A percentile compares a stretch with the other conserved stretches of the same genome.
These are phyloP conservation scores for Neurospora sp. DNA, from an alignment of 495 filamentous ascomycete species.

Conservation along the genomic window DNA sequence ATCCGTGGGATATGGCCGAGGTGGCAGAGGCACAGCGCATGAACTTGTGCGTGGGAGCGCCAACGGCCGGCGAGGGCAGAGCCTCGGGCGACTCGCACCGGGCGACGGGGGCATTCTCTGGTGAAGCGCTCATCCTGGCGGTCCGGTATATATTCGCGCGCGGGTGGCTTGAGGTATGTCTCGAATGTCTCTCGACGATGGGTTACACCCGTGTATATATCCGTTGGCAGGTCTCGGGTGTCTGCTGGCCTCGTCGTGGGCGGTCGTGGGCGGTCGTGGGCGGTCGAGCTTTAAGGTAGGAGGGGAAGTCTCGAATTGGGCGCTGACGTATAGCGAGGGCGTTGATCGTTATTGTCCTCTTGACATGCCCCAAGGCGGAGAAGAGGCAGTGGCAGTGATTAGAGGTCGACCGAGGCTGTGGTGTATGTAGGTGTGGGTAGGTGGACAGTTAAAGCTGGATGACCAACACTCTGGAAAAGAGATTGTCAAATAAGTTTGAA, in stretches of 20 bases:
- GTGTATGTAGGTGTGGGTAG: neutral
- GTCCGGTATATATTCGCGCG: neutral
- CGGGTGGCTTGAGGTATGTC: neutral
- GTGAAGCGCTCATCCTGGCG: conserved; percentile 25
- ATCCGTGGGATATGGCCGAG: conserved; percentile 52
- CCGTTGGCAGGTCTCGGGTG: neutral
- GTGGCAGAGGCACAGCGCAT: conserved; percentile 67
- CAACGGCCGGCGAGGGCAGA: conserved; percentile 56
- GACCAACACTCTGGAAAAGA: neutral
- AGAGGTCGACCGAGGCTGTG: neutral
- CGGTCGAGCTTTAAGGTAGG: neutral
- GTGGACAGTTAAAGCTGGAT: neutral
- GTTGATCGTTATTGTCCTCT: neutral
- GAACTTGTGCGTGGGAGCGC: conserved; percentile 45
- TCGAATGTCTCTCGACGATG: neutral
- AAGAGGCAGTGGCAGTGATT: neutral
- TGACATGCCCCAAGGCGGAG: neutral
- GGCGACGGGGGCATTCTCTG: conserved; percentile 24
- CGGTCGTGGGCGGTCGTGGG: neutral
- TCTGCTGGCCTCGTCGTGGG: neutral
- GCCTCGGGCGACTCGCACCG: conserved; percentile 48
- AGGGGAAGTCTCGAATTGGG: neutral
- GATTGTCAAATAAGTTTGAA: neutral
- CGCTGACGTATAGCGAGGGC: neutral
- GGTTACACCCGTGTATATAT: neutral